Evolutionary conservation across 169 alveolate species (phyloP), one percentile per base, ranked within the genome.

Genomic region (Cryptosporidium xiaoi): DNA sequence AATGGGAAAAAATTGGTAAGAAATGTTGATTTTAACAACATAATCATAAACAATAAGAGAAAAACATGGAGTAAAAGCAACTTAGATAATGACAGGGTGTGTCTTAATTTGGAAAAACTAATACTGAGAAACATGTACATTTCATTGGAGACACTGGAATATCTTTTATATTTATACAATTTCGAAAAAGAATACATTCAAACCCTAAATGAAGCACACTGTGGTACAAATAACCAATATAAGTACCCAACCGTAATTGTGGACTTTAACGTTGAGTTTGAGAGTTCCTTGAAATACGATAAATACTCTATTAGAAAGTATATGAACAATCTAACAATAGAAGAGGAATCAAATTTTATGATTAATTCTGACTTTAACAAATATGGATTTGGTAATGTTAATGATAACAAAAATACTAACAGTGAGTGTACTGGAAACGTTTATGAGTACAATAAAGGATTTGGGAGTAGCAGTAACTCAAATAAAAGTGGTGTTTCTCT

Each of bases 341-440:
- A 69, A 51, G 83, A 69, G 27, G 83, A 69, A 16, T 69, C 83
- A 1, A 64, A 69, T 33, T 53, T 69, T 12, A 31, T 69, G 66
- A 34, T 69, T 20, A 69, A 53, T 33, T 69, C 83, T 31, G 83
- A 69, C 51, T 69, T 31, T 3, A 33, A 24, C 12, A 53, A 29
- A 5, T 55, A 51, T 12, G 66, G 83, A 29, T 69, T 69, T 1
- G 16, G 13, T 24, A 18, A 66, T 33, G 3, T 20, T 46, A 20
- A 29, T 48, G 2, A 34, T 33, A 20, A 50, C 27, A 12, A 3
- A 48, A 48, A 48, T 20, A 33, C 3, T 66, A 7, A 46, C 29
- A 0, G n/a, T 13, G 29, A 3, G 10, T 40, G 1, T 8, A 8
- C 10, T 66, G 48, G 51, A 10, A 48, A 48, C 51, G 44, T 16